Evolutionary conservation across 176 grass and related monocot species (phyloP), one percentile per base, ranked within the genome.

Genomic region (Tillandsia leiboldiana): DNA sequence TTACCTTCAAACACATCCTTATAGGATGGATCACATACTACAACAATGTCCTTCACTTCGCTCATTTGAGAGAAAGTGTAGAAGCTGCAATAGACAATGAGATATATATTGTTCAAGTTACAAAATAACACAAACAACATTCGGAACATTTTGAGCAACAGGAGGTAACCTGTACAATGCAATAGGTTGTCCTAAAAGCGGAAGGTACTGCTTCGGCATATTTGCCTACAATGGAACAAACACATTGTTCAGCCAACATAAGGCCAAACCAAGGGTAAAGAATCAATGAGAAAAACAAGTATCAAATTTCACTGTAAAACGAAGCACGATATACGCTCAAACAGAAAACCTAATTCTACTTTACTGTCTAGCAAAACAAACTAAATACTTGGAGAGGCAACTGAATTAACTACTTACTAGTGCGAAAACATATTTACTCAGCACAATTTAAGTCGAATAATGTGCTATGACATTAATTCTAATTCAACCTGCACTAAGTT

Each of bases 171-270:
- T 96, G 82, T 99, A 88, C 63, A 99, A 73, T 27, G 94, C 89
- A 75, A 99, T 99, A 48, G 94, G 94, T 64, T 83, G 52, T 71
- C 94, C 94, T 27, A 87, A 63, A 20, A 99, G 75, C 28, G 94
- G 84, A 24, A 99, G 74, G 72, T 99, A 99, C 72, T 99, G 94
- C 72, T 99, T 99, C 24, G 94, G 94, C 94, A 99, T 93, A 28
- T 52, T 93, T 79, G 87, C 89, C 94, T 99, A 79, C 67, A 51
- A 62, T 58, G 85, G 18, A 86, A 72, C 49, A 11, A 59, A 10
- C 11, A 67, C 0, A 2, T 15, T 64, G 50, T 64, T 87, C 63
- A 75, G 65, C 26, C 2, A 77, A 10, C 68, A 51, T 42, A 50
- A n/a, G 17, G 9, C 12, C 20, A 59, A 59, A 59, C 17, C n/a